A percentile compares a stretch with the other conserved stretches of the same genome.
Conservation (phyloP, 768 basidiomycete genomes). For the Plicaturopsis crispa region DNA sequence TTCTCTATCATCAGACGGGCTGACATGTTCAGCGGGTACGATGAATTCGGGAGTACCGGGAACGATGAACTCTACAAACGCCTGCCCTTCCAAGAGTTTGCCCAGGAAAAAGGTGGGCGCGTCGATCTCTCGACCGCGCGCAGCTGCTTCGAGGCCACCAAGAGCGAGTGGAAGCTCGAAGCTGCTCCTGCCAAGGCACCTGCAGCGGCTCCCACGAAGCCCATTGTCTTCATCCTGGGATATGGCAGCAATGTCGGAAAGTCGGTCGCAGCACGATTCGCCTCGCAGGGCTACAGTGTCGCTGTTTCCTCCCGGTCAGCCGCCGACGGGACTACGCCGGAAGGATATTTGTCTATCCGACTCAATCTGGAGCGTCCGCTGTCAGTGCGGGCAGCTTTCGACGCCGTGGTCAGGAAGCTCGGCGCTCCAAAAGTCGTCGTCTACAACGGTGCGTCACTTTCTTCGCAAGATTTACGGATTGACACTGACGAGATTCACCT, state of each 20-base stretch:
- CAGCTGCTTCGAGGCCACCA: too few relatives aligned
- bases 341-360: conserved; percentile 23
- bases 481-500: not conserved
- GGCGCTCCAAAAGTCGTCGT: conserved; percentile 38
- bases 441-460: conserved; percentile 29
- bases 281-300: conserved; percentile 20
- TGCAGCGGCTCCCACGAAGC: too few relatives aligned
- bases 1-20: too few relatives aligned
- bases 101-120: too few relatives aligned
- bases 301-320: conserved; percentile 20
- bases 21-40: too few relatives aligned
- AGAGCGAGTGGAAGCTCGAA: too few relatives aligned
- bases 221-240: conserved; percentile 23
- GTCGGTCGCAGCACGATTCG: conserved; percentile 17
- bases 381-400: conserved; percentile 30
- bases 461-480: conserved; percentile 7
- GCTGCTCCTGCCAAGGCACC: too few relatives aligned
- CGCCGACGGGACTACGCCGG: conserved; percentile 5
- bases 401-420: conserved; percentile 24
- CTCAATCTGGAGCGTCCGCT: conserved; percentile 26
- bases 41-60: too few relatives aligned
- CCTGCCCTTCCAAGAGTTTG: too few relatives aligned
- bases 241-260: conserved; percentile 20
- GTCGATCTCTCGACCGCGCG: too few relatives aligned
- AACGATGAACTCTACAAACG: too few relatives aligned